Base-by-base conservation (phyloP, 441 rosid species). In the Bruguiera hainesii region DNA sequence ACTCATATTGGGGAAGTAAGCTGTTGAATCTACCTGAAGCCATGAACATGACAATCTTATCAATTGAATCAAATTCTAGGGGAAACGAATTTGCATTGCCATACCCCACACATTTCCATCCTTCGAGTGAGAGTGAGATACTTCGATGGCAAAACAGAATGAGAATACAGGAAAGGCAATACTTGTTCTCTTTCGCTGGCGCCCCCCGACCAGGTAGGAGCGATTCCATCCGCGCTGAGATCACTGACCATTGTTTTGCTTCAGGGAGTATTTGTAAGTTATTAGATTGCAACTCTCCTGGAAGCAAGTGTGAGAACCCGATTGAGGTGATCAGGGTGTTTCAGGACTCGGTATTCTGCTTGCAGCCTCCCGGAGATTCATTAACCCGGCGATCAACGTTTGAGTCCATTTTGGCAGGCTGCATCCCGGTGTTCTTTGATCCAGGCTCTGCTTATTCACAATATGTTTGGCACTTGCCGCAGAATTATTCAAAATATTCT, bases 71-170 rank as follows among this genome's bases (percentile, higher is more conserved):
- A 2, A 82, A 52, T 53, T 25, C 87, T 0, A 82, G 81, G 89
- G 82, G 78, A 1, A 82, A 79, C 64, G 87, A 81, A 35, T 60
- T 74, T 48, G 89, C 88, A 7, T 72, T 86, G 11, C 89, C 89
- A 0, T 86, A 86, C 76, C 81, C 89, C 0, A 74, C 91, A 26
- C 84, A 86, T 61, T 84, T 84, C 73, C 88, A 86, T 60, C 91
- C 91, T 6, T 48, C 67, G 48, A 82, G 74, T 59, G 56, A 70
- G 2, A 55, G 15, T 0, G 77, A 86, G 42, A 70, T 82, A 79
- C n/a, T 58, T n/a, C 18, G 63, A 31, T 86, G 91, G 89, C 83
- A 78, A 63, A 6, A 42, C 5, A 62, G 52, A 62, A 69, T 82
- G 55, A 64, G 62, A 16, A 53, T 13, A 6, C 72, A 75, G 5